Evolutionary conservation across 345 rosid genomes (phyloP).

Genomic region (Iberis pinnata): DNA sequence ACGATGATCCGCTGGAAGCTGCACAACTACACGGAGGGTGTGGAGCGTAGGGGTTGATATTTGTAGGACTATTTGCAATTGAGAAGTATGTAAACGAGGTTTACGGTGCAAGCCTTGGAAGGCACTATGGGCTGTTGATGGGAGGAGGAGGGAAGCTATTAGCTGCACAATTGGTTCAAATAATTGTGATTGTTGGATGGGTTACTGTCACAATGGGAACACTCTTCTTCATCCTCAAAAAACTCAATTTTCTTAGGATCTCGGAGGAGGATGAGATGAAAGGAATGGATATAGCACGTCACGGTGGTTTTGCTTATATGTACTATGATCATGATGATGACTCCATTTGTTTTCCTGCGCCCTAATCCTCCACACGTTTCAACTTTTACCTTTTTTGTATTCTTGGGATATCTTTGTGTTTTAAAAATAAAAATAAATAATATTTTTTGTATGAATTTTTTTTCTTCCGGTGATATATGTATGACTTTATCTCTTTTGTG

Average conservation of each 20-base stretch:
- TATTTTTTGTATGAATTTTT: too few species aligned
- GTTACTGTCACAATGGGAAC: constrained; percentile 41
- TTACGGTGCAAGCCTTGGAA: constrained; percentile 28
- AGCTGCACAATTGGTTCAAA: constrained; percentile 36
- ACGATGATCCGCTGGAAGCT: constrained; percentile 42
- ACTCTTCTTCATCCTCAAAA: constrained; percentile 28
- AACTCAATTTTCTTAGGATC: constrained; percentile 33
- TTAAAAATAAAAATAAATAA: too few species aligned
- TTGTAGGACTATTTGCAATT: constrained; percentile 35
- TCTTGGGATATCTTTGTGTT: too few species aligned
- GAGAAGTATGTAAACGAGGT: constrained; percentile 26
- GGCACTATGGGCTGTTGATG: constrained; percentile 37
- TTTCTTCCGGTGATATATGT: too few species aligned
- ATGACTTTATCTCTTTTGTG: too few species aligned
- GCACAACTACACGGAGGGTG: constrained; percentile 47
- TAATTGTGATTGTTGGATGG: constrained; percentile 30
- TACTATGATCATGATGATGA: constrained; percentile 30
- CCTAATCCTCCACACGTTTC: too few species aligned
- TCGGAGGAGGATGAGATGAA: constrained; percentile 34
- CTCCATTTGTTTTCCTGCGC: too few species aligned
- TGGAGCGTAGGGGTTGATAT: constrained; percentile 38
- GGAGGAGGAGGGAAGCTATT: constrained; percentile 39
- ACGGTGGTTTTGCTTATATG: constrained; percentile 34
- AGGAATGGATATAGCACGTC: constrained; percentile 40
- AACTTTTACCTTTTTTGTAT: too few species aligned